Conservation (phyloP, 257 asterid genomes). For the Solanum raphanifolium region DNA sequence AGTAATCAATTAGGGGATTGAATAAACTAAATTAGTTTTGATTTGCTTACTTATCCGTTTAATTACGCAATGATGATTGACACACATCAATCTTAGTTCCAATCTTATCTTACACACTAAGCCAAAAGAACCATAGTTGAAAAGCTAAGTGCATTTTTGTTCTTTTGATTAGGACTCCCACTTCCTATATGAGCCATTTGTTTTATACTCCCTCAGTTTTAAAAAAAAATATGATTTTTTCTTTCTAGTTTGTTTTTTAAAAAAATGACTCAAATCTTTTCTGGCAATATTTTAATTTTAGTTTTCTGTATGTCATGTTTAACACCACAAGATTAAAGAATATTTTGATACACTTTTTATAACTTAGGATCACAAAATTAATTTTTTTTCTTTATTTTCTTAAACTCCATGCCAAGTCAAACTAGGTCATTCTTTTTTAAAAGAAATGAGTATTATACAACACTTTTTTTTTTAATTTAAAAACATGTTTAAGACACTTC, state of each 20-base stretch:
- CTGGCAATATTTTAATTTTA: too few species aligned
- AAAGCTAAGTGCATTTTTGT: background rate
- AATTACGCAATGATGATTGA: background rate
- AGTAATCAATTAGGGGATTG: constrained; percentile 2
- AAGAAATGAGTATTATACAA: too few species aligned
- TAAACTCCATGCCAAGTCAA: accelerated
- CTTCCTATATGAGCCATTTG: background rate
- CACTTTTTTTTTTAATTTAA: too few species aligned
- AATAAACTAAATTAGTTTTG: background rate
- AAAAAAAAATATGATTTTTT: too few species aligned
- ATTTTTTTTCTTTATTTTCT: too few species aligned
- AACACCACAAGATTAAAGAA: too few species aligned
- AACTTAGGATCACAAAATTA: too few species aligned
- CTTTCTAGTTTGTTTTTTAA: accelerated
- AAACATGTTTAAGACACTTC: too few species aligned
- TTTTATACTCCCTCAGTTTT: background rate
- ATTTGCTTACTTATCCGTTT: constrained; percentile 3
- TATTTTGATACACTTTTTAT: too few species aligned
- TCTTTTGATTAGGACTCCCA: background rate
- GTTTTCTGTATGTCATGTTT: too few species aligned
- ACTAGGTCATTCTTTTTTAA: too few species aligned
- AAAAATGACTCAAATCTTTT: too few species aligned
- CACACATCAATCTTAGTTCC: background rate
- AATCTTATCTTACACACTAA: background rate
- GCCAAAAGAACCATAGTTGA: background rate